Evolutionary conservation across 179 eudicot genomes (phyloP).

Genomic region (Silene coronaria): DNA sequence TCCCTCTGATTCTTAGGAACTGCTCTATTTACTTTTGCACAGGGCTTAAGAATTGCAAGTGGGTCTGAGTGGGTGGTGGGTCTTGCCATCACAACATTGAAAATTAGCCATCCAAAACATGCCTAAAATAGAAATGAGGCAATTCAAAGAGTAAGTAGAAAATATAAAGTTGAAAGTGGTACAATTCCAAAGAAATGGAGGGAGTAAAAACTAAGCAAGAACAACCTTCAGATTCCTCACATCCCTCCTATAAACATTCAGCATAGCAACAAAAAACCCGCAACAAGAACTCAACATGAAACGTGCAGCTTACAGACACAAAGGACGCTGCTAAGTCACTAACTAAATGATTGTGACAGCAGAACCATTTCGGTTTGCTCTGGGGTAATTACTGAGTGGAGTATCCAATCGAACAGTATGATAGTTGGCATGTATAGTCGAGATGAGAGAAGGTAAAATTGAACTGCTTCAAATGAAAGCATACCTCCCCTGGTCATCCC

Average conservation of each 20-base stretch:
- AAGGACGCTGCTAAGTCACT: neutral
- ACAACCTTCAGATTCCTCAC: no score
- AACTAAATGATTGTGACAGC: neutral
- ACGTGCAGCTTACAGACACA: neutral
- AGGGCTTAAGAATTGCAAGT: no score
- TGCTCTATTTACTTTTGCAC: neutral
- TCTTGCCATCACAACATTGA: no score
- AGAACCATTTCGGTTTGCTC: neutral
- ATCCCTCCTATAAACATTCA: no score
- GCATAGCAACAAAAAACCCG: no score
- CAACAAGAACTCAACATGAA: neutral
- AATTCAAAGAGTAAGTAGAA: no score
- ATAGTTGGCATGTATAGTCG: neutral
- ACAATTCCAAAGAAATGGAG: neutral
- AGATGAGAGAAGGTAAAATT: neutral
- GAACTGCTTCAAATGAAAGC: slow-evolving; percentile 12
- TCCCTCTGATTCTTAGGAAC: neutral
- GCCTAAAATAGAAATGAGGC: no score
- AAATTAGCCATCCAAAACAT: no score
- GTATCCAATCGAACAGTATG: neutral
- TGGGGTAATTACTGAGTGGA: neutral
- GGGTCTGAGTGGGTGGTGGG: no score
- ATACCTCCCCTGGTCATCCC: slow-evolving; percentile 94
- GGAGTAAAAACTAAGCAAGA: neutral
- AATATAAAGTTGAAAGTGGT: no score